A percentile compares a stretch with the other conserved stretches of the same genome.
Evolutionary conservation across 2,329 filamentous ascomycete species (phyloP).

Genomic region (Cladosporium sp.): DNA sequence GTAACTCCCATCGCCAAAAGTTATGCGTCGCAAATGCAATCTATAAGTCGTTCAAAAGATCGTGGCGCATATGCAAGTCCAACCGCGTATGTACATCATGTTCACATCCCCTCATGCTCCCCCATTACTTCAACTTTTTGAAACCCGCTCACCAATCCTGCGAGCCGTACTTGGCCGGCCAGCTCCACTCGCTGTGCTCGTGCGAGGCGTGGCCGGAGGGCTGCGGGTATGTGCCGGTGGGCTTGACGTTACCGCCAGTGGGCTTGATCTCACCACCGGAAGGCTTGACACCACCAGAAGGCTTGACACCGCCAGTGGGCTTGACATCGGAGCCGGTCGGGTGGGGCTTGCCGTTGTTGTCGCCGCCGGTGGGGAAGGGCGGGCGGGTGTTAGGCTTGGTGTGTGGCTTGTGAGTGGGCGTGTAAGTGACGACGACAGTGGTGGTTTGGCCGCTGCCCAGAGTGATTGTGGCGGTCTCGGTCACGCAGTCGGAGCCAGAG

Average conservation of each 20-base stretch:
- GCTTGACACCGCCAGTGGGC: not conserved
- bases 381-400: not conserved
- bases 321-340: constrained; percentile 1
- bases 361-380: not conserved
- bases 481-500: not conserved
- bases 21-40: too few relatives aligned
- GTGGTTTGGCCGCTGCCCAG: constrained; percentile 10
- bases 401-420: not conserved
- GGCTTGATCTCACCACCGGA: constrained; percentile 5
- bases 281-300: constrained; percentile 1
- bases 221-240: not conserved
- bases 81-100: too few relatives aligned
- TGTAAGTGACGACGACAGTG: constrained; percentile 8
- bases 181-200: constrained; percentile 5
- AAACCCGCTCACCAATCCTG: not conserved
- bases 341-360: not conserved
- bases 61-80: too few relatives aligned
- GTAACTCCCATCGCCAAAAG: too few relatives aligned
- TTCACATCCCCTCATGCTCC: too few relatives aligned
- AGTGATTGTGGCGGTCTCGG: constrained; percentile 12
- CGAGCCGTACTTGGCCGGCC: constrained; percentile 5
- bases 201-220: not conserved
- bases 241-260: constrained; percentile 5
- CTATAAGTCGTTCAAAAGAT: too few relatives aligned
- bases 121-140: too few relatives aligned